A percentile compares a stretch with the other conserved stretches of the same genome.
Conservation (phyloP, 371 early-diverging fungal species). For the Amoeboaphelidium protococcarum region DNA sequence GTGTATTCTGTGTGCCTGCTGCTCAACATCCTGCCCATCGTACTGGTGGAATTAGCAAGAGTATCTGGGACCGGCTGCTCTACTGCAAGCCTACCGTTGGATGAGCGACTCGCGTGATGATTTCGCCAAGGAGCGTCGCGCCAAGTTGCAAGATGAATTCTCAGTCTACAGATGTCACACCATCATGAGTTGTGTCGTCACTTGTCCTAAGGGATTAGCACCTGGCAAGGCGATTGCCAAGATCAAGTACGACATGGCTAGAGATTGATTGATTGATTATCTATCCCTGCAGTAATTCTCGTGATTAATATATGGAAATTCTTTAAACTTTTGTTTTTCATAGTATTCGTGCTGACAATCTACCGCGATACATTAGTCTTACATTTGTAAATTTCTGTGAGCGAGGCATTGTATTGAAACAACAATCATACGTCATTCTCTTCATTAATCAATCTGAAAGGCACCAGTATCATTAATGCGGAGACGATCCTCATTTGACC, state of each 20-base stretch:
- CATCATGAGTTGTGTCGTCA: constrained; percentile 90
- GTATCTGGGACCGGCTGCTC: constrained; percentile 81
- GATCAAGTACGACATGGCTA: constrained; percentile 78
- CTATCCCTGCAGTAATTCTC: too few relatives aligned
- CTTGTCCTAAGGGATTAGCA: constrained; percentile 91
- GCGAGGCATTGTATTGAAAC: too few relatives aligned
- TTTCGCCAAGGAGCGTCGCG: constrained; percentile 58
- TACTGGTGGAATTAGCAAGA: constrained; percentile 75
- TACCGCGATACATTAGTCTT: too few relatives aligned
- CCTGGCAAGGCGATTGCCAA: constrained; percentile 81
- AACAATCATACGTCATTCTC: too few relatives aligned
- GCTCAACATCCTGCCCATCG: constrained; percentile 81
- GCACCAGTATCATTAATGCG: too few relatives aligned
- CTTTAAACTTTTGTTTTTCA: too few relatives aligned
- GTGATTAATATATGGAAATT: too few relatives aligned
- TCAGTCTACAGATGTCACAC: constrained; percentile 92
- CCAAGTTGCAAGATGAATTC: constrained; percentile 73
- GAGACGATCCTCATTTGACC: too few relatives aligned
- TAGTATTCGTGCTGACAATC: too few relatives aligned
- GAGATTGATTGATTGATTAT: too few relatives aligned
- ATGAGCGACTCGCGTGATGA: constrained; percentile 41
- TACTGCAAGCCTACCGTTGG: constrained; percentile 95
- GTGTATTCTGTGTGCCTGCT: constrained; percentile 92
- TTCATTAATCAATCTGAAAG: too few relatives aligned
- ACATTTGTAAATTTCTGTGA: too few relatives aligned